Evolutionary conservation across 305 asterid genomes (phyloP), one percentile per base, ranked within the genome.

Genomic region (Fraxinus albicans): DNA sequence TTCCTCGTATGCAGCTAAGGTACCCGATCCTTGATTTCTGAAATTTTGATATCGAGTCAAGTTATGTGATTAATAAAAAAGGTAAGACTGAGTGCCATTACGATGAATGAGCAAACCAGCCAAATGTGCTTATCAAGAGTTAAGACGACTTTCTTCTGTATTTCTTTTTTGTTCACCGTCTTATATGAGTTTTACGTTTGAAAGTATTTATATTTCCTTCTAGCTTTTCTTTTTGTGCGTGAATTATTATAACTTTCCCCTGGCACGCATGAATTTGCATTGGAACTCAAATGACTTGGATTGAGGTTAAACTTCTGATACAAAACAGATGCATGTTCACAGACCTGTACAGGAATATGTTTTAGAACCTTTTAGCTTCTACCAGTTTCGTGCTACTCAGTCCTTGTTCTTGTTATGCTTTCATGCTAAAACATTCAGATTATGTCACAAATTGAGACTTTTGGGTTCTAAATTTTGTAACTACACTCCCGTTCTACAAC

Each of bases 331-430:
- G 33, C 33, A 6, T 5, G 31, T 60, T 13, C 72, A 60, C 72
- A 7, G 72, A 19, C 29, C 72, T 60, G 72, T 60, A 2, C 23
- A 21, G 13, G 29, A 81, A 55, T 15, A 19, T 81, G 55, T 29
- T 58, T 53, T 21, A 23, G 58, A 55, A 60, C 84, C 55, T 74
- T 23, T 35, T 60, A 19, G 50, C 55, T 65, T 81, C 33, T 44
- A 82, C 40, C 70, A 9, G 19, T 40, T 77, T 77, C 60, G 27
- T 67, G 78, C 77, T 44, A 63, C 8, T 38, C 81, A 76, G 35
- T 75, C 73, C 42, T 33, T 73, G 15, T 76, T 3, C 25, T 58
- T 23, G 60, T 53, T 36, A 55, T 69, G 53, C 47, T 23, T 40
- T 19, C 53, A 34, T 29, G 73, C 38, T 44, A 47, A 77, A 40